phyloP scores from a whole-genome alignment of 148 eudicot species.

The Rhododendron vialii region DNA sequence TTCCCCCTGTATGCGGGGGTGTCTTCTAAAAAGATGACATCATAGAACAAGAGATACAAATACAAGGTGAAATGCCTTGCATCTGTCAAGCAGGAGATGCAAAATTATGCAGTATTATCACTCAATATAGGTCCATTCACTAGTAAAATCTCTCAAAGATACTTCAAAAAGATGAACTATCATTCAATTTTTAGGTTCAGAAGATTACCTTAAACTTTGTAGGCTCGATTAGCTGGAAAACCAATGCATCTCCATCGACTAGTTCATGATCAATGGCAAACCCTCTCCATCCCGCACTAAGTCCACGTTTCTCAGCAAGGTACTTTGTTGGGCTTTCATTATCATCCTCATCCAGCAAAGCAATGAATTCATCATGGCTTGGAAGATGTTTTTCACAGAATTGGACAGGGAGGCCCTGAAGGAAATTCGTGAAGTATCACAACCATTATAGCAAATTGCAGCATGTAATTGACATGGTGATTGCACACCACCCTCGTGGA shows the following conservation, averaged over 20 bases:
- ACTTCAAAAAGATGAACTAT: background rate
- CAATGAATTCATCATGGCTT: conserved; percentile 34
- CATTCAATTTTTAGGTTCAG: background rate
- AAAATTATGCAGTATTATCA: background rate
- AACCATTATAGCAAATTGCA: background rate
- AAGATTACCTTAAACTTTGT: conserved; percentile 49
- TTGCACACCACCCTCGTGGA: background rate
- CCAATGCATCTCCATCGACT: conserved; percentile 67
- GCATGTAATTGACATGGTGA: background rate
- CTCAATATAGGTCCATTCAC: too few species aligned
- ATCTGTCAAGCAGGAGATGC: background rate
- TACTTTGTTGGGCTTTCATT: conserved; percentile 41
- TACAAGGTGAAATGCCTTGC: background rate
- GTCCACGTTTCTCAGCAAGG: conserved; percentile 58
- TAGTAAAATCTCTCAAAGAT: background rate
- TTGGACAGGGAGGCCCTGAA: conserved; percentile 56
- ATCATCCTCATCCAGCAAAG: conserved; percentile 51
- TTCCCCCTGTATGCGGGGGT: too few species aligned
- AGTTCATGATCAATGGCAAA: conserved; percentile 68
- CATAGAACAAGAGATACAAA: background rate
- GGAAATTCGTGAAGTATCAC: background rate
- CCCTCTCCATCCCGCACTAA: conserved; percentile 86
- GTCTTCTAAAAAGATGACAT: background rate
- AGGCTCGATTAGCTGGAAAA: conserved; percentile 55
- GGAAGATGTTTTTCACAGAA: conserved; percentile 63